Base-by-base conservation (phyloP, 2,329 filamentous ascomycete species). In the Curvularia spicifera region DNA sequence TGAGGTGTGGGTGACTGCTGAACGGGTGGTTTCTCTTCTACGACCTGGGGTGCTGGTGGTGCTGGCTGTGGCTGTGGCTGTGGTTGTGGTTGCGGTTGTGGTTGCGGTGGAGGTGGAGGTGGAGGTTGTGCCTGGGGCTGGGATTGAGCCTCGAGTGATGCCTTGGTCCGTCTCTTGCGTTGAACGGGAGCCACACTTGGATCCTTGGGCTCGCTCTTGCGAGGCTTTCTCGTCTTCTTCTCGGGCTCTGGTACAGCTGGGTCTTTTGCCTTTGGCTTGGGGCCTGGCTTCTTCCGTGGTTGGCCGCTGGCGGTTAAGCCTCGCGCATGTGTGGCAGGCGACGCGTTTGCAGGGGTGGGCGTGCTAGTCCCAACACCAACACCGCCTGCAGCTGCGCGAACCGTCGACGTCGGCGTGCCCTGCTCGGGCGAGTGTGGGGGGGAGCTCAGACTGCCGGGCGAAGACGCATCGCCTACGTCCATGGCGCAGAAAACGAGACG, bases 151-250 rank as follows among this genome's bases (percentile, higher is more conserved):
- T 72, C 71, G 24, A 73, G 57, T 29, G 68, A 77, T 55, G 78
- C 78, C 64, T 76, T 75, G 44, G 74, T 76, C 70, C 80, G 73
- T 67, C 80, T 80, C 76, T 82, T 87, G 66, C 84, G 83, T 58
- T 82, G 74, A 45, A 73, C 69, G 31, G 77, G 73, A 3, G 76
- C 71, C 35, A 72, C 69, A 70, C 66, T 72, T 78, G 82, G 59
- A 79, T 85, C 70, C 83, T 89, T 69, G 48, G 78, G 75, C 54
- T 79, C 78, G 18, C 78, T 73, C 67, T 81, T 82, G 56, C 81
- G 76, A 37, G 79, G 69, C 66, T 80, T 81, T 63, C 78, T 78
- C 3, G 77, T 71, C 60, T 80, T 80, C 51, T 79, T 80, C 62
- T 80, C 78, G 37, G 67, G 64, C 42, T 74, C 76, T 51, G 67